Conservation (phyloP, 495 filamentous ascomycete genomes). For the Poronia punctata region DNA sequence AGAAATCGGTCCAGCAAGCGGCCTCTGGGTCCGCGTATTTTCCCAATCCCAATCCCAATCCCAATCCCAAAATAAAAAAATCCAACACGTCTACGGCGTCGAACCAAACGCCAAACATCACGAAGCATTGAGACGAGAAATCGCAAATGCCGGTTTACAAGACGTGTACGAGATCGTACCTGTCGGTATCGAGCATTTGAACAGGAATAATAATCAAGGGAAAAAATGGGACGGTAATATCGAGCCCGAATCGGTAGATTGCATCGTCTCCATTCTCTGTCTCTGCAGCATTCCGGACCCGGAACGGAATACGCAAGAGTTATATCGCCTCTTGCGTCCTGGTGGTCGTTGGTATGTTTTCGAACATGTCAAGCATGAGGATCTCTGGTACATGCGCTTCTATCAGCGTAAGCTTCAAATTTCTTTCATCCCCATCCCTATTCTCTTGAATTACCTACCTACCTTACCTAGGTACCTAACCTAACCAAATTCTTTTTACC, state of each 20-base stretch:
- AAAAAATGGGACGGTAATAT: conserved; percentile 38
- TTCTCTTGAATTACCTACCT: background rate
- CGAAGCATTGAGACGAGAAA: conserved; percentile 35
- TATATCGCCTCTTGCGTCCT: conserved; percentile 58
- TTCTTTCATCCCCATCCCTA: conserved; percentile 19
- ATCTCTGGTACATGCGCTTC: conserved; percentile 38
- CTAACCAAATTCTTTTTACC: background rate
- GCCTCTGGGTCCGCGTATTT: conserved; percentile 40
- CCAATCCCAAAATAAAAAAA: too few species aligned
- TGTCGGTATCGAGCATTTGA: conserved; percentile 51
- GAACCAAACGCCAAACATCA: conserved; percentile 60
- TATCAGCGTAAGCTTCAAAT: conserved; percentile 43
- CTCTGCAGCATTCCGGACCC: conserved; percentile 66
- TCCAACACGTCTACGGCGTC: conserved; percentile 58
- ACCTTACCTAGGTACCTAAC: background rate
- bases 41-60: too few species aligned
- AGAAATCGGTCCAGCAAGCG: conserved; percentile 44
- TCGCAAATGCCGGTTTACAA: conserved; percentile 43
- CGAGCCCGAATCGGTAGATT: conserved; percentile 52
- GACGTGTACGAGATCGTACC: conserved; percentile 60
- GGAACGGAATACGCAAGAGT: conserved; percentile 44
- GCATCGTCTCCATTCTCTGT: conserved; percentile 61
- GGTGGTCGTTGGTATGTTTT: conserved; percentile 63
- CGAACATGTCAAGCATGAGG: conserved; percentile 57
- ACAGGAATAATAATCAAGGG: conserved; percentile 17